Base-by-base conservation (phyloP, 2,329 filamentous ascomycete genomes). In the Colletotrichum chrysophilum region DNA sequence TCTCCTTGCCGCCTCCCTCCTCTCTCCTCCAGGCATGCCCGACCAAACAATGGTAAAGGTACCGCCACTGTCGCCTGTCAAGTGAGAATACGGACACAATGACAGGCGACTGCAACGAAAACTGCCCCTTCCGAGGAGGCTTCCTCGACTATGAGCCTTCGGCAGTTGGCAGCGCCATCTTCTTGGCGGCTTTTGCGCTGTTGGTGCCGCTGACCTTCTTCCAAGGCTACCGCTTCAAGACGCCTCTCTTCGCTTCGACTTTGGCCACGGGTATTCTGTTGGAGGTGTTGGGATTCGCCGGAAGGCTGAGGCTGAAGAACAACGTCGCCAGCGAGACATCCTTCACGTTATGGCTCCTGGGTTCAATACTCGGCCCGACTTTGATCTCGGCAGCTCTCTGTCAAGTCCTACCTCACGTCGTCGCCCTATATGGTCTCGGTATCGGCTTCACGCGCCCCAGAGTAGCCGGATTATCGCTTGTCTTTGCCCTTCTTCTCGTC, bases 311-410 rank as follows among this genome's bases (percentile, higher is more conserved):
- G 34, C 83, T 89, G 14, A 82, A 83, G 56, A 80, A 78, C 9
- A 78, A 83, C 32, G 79, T 79, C 10, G 80, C 81, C 52, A 84
- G 80, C 74, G 81, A 82, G 64, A 79, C 80, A 4, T 84, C 81
- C 73, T 89, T 89, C 76, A 80, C 84, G 13, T 77, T 90, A 6
- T 89, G 83, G 71, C 79, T 90, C 36, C 77, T 88, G 14, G 88
- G 89, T 21, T 89, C 87, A 3, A 81, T 87, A 24, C 79, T 88
- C 43, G 89, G 88, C 2, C 87, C 89, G 18, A 86, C 85, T 4
- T 81, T 89, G 52, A 84, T 89, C 76, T 85, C 84, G 13, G 82
- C 83, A 13, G 85, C 88, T 30, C 80, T 89, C 32, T 89, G 87
- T 69, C 80, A 85, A 26, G 78, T 87, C 9, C 79, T 90, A 21